These are phyloP conservation scores for Lentinus brumalis DNA, from an alignment of 768 basidiomycete species.

Conservation along the genomic window DNA sequence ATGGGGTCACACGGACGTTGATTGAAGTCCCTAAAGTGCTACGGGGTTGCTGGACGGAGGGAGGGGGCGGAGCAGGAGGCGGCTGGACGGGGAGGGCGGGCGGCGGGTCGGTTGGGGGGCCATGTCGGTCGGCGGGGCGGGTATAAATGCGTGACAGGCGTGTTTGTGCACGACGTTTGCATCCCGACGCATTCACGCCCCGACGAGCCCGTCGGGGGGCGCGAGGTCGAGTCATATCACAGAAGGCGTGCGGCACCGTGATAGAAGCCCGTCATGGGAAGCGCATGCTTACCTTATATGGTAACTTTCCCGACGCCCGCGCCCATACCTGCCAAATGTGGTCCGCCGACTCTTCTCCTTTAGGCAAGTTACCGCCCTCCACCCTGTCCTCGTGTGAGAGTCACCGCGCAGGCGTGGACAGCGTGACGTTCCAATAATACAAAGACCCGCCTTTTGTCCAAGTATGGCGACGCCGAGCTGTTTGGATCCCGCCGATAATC, in stretches of 20 bases:
- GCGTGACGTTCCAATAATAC: not conserved
- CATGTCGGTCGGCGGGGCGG: constrained; percentile 13
- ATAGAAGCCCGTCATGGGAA: constrained; percentile 9
- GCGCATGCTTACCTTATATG: constrained; percentile 5
- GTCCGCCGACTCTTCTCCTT: constrained; percentile 2
- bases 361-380: constrained; percentile 4
- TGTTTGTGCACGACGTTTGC: constrained; percentile 5
- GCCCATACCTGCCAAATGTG: not conserved
- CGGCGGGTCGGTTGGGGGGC: constrained; percentile 8
- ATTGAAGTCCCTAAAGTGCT: not conserved
- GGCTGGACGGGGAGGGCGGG: constrained; percentile 11
- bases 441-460: not conserved
- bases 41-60: not conserved
- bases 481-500: not conserved
- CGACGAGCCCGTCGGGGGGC: constrained; percentile 11
- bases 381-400: constrained; percentile 10
- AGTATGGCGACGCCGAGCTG: not conserved
- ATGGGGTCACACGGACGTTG: not conserved
- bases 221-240: constrained; percentile 21
- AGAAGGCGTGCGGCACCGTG: constrained; percentile 7
- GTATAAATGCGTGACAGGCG: constrained; percentile 16
- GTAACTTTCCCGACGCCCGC: not conserved
- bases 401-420: constrained; percentile 6
- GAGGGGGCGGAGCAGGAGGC: constrained; percentile 2
- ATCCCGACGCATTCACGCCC: constrained; percentile 8